These are phyloP conservation scores for Saccharomyces hybrid DNA, from an alignment of 1,139 yeast species.

Conservation along the genomic window DNA sequence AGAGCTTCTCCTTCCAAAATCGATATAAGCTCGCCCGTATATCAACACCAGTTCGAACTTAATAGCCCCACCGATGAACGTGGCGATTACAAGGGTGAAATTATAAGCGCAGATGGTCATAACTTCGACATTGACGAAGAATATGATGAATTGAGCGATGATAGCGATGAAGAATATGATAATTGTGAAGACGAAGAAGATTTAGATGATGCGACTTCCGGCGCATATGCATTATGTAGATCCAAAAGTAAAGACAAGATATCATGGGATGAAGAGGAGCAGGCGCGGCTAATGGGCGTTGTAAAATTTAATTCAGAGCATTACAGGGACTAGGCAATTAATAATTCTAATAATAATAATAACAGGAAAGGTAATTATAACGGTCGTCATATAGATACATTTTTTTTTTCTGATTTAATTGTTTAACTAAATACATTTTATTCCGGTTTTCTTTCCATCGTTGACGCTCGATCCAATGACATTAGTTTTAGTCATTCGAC, in stretches of 20 bases:
- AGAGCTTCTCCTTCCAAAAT: conserved; percentile 7
- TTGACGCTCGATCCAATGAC: background rate
- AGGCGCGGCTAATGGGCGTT: conserved; percentile 32
- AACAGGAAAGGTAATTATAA: background rate
- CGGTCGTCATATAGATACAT: background rate
- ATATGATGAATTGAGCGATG: conserved; percentile 19
- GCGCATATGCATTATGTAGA: conserved; percentile 35
- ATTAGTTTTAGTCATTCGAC: background rate
- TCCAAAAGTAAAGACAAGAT: conserved; percentile 37
- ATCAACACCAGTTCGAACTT: conserved; percentile 25
- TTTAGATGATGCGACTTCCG: conserved; percentile 24
- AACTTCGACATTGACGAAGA: conserved; percentile 13
- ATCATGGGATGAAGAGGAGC: conserved; percentile 37
- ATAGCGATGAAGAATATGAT: conserved; percentile 20
- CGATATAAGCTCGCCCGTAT: background rate
- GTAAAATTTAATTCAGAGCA: conserved; percentile 26
- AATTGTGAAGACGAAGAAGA: conserved; percentile 21
- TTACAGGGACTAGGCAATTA: conserved; percentile 4
- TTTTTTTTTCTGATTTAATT: background rate
- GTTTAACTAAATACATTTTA: background rate
- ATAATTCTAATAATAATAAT: conserved; percentile 1
- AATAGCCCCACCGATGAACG: conserved; percentile 7
- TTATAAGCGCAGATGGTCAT: conserved; percentile 3
- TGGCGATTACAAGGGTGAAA: conserved; percentile 2
- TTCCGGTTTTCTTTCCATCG: background rate